These are phyloP conservation scores for Acephala macrosclerotiorum DNA, from an alignment of 2,329 filamentous ascomycete genomes.

Conservation along the genomic window DNA sequence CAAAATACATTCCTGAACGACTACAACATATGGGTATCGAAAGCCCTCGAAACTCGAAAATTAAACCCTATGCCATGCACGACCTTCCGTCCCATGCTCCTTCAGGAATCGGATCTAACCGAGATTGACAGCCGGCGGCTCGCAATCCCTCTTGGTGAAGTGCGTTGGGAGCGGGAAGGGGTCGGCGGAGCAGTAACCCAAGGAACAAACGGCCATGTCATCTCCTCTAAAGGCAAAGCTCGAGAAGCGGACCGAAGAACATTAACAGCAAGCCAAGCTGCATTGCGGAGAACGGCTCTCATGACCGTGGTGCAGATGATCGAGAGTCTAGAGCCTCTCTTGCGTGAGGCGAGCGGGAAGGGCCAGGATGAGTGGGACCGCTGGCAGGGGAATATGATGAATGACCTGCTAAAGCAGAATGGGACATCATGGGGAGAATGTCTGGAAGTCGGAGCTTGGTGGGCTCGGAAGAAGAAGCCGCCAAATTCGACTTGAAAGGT, in stretches of 20 bases:
- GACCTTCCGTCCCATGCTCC: conserved; percentile 74
- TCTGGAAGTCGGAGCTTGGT: conserved; percentile 86
- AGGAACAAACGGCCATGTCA: conserved; percentile 59
- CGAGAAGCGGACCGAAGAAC: conserved; percentile 39
- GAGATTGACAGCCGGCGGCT: conserved; percentile 78
- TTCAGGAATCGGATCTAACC: conserved; percentile 81
- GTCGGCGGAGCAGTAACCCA: conserved; percentile 68
- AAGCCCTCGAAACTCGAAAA: conserved; percentile 75
- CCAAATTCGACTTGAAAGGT: conserved; percentile 14
- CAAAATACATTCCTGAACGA: conserved; percentile 84
- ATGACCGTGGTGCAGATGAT: conserved; percentile 83
- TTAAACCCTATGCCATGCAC: conserved; percentile 81
- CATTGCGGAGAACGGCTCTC: conserved; percentile 80
- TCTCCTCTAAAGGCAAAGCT: conserved; percentile 42
- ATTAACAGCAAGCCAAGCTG: conserved; percentile 67
- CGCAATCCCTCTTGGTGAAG: conserved; percentile 85
- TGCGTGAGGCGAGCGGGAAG: conserved; percentile 85
- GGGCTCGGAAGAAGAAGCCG: conserved; percentile 82
- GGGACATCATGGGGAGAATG: conserved; percentile 86
- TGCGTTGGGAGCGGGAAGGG: conserved; percentile 86
- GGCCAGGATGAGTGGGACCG: conserved; percentile 91
- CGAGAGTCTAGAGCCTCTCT: conserved; percentile 81
- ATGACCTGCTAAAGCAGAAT: conserved; percentile 79
- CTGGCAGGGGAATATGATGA: conserved; percentile 89
- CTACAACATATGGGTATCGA: conserved; percentile 83